Evolutionary conservation across 257 asterid genomes (phyloP).

Genomic region (Ajuga chamaepitys): DNA sequence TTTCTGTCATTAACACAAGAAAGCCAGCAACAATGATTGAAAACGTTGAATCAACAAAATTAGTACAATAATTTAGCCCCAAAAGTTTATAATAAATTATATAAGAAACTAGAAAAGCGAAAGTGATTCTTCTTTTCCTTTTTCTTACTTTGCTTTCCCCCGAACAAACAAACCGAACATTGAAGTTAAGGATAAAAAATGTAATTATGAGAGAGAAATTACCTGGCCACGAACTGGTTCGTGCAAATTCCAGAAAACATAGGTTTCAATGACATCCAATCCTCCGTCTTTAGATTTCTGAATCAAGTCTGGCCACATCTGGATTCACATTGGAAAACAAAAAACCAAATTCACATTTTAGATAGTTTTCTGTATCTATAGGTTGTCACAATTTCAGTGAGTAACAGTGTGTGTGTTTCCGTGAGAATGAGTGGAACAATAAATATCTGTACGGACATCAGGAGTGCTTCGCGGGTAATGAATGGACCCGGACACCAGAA

Average conservation of each 20-base stretch:
- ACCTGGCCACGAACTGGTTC: slow-evolving; percentile 86
- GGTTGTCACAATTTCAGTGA: background rate
- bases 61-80: background rate
- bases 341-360: background rate
- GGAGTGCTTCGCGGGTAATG: slow-evolving; percentile 87
- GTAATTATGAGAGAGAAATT: background rate
- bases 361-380: slow-evolving; percentile 7
- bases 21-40: slow-evolving; percentile 12
- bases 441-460: slow-evolving; percentile 29
- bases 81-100: slow-evolving; percentile 12
- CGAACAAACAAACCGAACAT: slow-evolving; percentile 11
- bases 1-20: background rate
- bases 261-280: slow-evolving; percentile 68
- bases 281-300: slow-evolving; percentile 87
- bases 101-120: slow-evolving; percentile 13
- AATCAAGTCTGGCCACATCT: slow-evolving; percentile 96
- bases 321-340: background rate
- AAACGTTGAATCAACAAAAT: slow-evolving; percentile 10
- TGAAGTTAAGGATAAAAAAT: slow-evolving; percentile 24
- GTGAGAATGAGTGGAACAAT: background rate
- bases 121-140: background rate
- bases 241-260: slow-evolving; percentile 82
- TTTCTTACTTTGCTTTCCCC: slow-evolving; percentile 5
- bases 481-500: slow-evolving; percentile 65
- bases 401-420: background rate